A percentile compares a stretch with the other conserved stretches of the same genome.
Conservation (phyloP, 768 basidiomycete species). For the Auricularia sp. region DNA sequence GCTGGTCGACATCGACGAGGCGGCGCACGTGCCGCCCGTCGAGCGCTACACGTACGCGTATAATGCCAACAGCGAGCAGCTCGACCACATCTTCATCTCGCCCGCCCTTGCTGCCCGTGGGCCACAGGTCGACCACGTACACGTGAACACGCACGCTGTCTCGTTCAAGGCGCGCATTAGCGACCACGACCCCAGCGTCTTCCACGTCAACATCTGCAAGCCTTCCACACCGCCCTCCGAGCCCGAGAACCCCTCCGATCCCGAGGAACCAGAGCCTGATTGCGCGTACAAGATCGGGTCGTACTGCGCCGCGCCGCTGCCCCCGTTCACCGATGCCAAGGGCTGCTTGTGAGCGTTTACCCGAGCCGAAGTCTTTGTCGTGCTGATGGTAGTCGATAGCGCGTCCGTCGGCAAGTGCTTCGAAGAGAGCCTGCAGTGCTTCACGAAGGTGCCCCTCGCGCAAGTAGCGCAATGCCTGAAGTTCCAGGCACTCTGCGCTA, state of each 20-base stretch:
- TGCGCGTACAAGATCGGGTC: not conserved
- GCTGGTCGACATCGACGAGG: constrained; percentile 41
- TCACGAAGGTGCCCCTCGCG: not conserved
- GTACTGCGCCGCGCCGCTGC: not conserved
- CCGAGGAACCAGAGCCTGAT: not conserved
- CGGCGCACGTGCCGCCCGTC: constrained; percentile 33
- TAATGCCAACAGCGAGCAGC: constrained; percentile 45
- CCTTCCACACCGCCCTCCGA: not conserved
- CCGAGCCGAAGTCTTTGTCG: not conserved
- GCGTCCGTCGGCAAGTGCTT: not conserved
- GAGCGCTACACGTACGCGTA: constrained; percentile 56
- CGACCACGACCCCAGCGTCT: constrained; percentile 55
- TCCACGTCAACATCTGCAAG: constrained; percentile 37
- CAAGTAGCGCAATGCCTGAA: not conserved
- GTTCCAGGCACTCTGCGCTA: not conserved
- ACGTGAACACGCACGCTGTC: constrained; percentile 49
- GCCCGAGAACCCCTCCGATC: not conserved
- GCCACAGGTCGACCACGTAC: constrained; percentile 44
- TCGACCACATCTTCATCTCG: constrained; percentile 50
- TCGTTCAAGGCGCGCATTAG: constrained; percentile 33
- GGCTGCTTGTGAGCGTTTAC: not conserved
- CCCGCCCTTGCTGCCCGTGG: constrained; percentile 31
- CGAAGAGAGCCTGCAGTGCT: not conserved
- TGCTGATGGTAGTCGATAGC: not conserved
- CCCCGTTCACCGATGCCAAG: constrained; percentile 1